Percentiles rank a stretch among this genome's conserved stretches.
Conservation (phyloP, 495 filamentous ascomycete genomes). For the Trichoderma gamsii region DNA sequence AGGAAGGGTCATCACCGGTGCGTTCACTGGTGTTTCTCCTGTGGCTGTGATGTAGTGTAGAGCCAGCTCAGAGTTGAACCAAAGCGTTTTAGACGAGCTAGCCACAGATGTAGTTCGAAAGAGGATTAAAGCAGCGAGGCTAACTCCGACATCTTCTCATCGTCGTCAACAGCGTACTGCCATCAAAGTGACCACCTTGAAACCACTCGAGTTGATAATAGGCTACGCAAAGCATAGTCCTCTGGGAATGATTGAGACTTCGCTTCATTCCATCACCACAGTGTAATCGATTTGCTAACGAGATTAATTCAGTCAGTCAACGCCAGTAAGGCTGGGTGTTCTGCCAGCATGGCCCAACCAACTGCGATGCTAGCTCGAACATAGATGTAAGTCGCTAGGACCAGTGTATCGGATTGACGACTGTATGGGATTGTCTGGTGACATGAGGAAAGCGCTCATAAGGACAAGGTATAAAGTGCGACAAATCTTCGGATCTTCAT, state of each 20-base stretch:
- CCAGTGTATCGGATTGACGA: not conserved
- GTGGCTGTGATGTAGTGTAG: too few species aligned
- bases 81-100: too few species aligned
- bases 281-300: not conserved
- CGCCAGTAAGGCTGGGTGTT: not conserved
- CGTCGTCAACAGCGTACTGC: constrained; percentile 53
- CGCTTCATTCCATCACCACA: constrained; percentile 21
- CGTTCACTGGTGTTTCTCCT: too few species aligned
- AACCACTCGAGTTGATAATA: constrained; percentile 73
- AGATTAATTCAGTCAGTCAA: not conserved
- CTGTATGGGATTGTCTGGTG: too few species aligned
- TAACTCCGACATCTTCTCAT: too few species aligned
- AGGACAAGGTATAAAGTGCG: too few species aligned
- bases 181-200: constrained; percentile 46
- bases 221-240: constrained; percentile 73
- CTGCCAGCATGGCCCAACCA: too few species aligned
- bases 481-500: not conserved
- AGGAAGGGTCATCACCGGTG: too few species aligned
- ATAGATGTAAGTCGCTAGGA: not conserved
- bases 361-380: not conserved
- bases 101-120: too few species aligned
- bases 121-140: too few species aligned
- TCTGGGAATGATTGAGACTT: constrained; percentile 63
- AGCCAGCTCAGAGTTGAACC: too few species aligned
- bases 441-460: not conserved